Base-by-base conservation (phyloP, 148 eudicot genomes). In the Polygonum aviculare region DNA sequence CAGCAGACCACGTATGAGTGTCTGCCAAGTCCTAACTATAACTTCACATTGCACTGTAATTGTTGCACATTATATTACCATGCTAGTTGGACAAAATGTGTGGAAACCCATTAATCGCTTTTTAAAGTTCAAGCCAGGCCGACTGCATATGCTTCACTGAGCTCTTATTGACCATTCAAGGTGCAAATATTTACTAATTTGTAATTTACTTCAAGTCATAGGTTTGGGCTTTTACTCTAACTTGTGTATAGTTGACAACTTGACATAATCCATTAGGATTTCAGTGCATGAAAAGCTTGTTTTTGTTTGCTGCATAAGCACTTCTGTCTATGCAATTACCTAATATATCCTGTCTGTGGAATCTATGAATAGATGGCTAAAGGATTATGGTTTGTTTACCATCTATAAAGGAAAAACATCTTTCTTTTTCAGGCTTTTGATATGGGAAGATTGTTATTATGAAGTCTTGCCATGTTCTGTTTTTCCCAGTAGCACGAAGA, bases 371-470 rank as follows among this genome's bases (percentile, higher is more conserved):
- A 12, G 21, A 15, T 14, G 72, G 44, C 72, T 22, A 67, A 5
- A 5, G 19, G 72, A 67, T 38, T 67, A 41, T 36, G 21, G 72
- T 5, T 14, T 67, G 10, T 15, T 14, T 14, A 36, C 21, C 45
- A 35, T 36, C 18, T 67, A 36, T 67, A 67, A 19, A 67, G 38
- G 44, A 14, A 63, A 36, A 36, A 15, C 2, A 21, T 48, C 63
- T 79, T 77, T 5, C 12, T 72, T 39, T 83, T 14, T 52, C 89
- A 95, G 99, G 87, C 86, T 95, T 79, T 79, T 95, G 75, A 93
- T 93, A 76, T 95, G 99, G 98, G 99, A 95, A 85, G 99, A 93
- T 70, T 90, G 88, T 78, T 89, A 91, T 80, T 84, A 86, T 78
- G 89, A 82, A 80, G 74, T 89, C 16, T 47, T 83, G 60, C 74